phyloP scores from a whole-genome alignment of 208 protist species.

The Trypanosoma cruzi region DNA sequence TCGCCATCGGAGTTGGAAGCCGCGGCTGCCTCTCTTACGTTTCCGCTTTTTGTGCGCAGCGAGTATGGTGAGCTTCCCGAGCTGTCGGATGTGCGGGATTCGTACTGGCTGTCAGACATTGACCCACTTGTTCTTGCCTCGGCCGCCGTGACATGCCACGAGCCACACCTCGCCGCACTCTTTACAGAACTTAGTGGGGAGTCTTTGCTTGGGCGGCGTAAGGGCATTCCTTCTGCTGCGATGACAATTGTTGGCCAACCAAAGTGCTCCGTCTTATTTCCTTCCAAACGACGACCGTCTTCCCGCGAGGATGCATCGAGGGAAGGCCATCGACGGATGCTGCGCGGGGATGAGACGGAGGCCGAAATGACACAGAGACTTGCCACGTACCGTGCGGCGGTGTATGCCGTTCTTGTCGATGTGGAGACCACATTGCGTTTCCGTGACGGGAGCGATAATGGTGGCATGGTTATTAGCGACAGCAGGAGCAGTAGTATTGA shows the following conservation, averaged over 20 bases:
- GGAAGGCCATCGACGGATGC: background rate
- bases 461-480: background rate
- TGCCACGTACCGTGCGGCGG: slow-evolving; percentile 19
- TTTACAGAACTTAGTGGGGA: slow-evolving; percentile 68
- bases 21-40: slow-evolving; percentile 1
- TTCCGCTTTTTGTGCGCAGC: slow-evolving; percentile 19
- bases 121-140: slow-evolving; percentile 43
- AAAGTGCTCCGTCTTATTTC: slow-evolving; percentile 59
- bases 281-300: slow-evolving; percentile 21
- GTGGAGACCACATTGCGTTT: slow-evolving; percentile 19
- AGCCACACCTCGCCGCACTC: slow-evolving; percentile 48
- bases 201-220: slow-evolving; percentile 48
- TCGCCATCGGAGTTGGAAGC: background rate
- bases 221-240: slow-evolving; percentile 34
- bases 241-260: slow-evolving; percentile 7
- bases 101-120: slow-evolving; percentile 67
- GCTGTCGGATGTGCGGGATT: slow-evolving; percentile 48
- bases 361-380: slow-evolving; percentile 20
- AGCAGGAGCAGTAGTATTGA: background rate
- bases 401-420: slow-evolving; percentile 28
- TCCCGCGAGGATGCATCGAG: background rate
- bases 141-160: slow-evolving; percentile 40
- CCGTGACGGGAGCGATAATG: slow-evolving; percentile 10
- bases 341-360: slow-evolving; percentile 22
- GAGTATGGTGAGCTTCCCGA: slow-evolving; percentile 42